Evolutionary conservation across 2,329 filamentous ascomycete genomes (phyloP).

Genomic region (Didymella keratinophila): DNA sequence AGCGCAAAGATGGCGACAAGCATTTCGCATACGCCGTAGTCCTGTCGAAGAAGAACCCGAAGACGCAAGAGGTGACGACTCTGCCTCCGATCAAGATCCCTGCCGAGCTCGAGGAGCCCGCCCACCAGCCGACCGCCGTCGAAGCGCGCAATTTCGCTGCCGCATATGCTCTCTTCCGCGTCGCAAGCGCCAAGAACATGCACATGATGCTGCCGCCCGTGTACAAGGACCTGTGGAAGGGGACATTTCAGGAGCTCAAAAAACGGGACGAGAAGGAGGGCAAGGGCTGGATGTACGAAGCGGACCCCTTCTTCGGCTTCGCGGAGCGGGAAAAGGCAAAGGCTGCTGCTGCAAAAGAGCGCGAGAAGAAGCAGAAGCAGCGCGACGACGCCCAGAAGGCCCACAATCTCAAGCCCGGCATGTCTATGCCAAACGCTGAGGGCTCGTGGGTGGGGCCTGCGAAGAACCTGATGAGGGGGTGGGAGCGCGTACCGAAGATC

Average conservation of each 20-base stretch:
- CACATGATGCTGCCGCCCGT: constrained; percentile 93
- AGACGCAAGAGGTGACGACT: constrained; percentile 78
- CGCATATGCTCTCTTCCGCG: constrained; percentile 87
- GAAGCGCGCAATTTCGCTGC: constrained; percentile 95
- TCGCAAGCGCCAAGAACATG: constrained; percentile 95
- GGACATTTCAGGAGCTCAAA: constrained; percentile 83
- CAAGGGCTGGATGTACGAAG: constrained; percentile 89
- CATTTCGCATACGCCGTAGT: constrained; percentile 79
- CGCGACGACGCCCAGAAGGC: constrained; percentile 69
- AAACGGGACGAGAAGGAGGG: constrained; percentile 79
- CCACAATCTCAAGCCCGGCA: constrained; percentile 56
- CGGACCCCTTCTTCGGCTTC: constrained; percentile 86
- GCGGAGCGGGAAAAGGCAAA: constrained; percentile 82
- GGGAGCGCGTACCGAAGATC: constrained; percentile 85
- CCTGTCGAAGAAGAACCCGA: constrained; percentile 74
- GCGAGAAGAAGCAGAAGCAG: constrained; percentile 67
- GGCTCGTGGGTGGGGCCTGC: constrained; percentile 40
- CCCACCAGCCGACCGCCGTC: constrained; percentile 77
- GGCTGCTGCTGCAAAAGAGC: constrained; percentile 78
- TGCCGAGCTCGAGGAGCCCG: constrained; percentile 75
- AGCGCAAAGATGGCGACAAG: constrained; percentile 76
- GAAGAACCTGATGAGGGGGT: constrained; percentile 69
- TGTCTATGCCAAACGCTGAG: constrained; percentile 38
- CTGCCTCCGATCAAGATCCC: constrained; percentile 86
- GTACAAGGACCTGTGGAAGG: constrained; percentile 90